Evolutionary conservation across 1,139 yeast species (phyloP).

Genomic region (Dujonia santamariae): DNA sequence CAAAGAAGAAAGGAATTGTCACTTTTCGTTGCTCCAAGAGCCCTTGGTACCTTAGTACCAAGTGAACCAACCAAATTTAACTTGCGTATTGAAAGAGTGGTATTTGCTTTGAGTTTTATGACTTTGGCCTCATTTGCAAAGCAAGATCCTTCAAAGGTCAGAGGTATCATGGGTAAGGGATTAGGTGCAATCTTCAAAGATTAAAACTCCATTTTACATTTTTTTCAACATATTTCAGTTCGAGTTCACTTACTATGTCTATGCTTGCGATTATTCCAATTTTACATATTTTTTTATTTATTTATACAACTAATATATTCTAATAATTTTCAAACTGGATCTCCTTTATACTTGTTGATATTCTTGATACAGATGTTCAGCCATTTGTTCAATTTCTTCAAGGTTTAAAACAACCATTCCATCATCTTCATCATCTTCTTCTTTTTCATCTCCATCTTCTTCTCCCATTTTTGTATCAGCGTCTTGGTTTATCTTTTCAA

Average conservation of each 20-base stretch:
- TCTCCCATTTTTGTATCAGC: conserved; percentile 11
- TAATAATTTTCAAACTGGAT: too few species aligned
- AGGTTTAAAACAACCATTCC: conserved; percentile 43
- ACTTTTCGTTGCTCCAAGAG: conserved; percentile 38
- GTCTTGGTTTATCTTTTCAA: conserved; percentile 31
- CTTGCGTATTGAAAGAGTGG: conserved; percentile 20
- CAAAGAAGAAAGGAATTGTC: conserved; percentile 39
- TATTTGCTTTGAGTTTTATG: conserved; percentile 33
- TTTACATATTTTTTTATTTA: neutral
- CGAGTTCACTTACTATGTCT: neutral
- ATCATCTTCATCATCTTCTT: conserved; percentile 23
- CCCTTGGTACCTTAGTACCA: conserved; percentile 30
- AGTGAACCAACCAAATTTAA: conserved; percentile 16
- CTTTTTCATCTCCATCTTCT: conserved; percentile 9
- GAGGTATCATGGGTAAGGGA: conserved; percentile 27
- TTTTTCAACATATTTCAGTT: too few species aligned
- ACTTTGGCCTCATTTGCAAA: conserved; percentile 21
- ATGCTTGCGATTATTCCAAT: neutral
- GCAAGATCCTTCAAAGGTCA: conserved; percentile 17
- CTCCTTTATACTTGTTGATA: conserved; percentile 11
- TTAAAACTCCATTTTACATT: too few species aligned
- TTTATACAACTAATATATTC: neutral
- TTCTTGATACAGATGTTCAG: conserved; percentile 44
- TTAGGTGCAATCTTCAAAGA: conserved; percentile 14
- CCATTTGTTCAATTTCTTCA: conserved; percentile 53